Percentiles rank a stretch among this genome's conserved stretches.
These are phyloP conservation scores for Porodaedalea pini DNA, from an alignment of 1,284 basidiomycete species.

Conservation along the genomic window DNA sequence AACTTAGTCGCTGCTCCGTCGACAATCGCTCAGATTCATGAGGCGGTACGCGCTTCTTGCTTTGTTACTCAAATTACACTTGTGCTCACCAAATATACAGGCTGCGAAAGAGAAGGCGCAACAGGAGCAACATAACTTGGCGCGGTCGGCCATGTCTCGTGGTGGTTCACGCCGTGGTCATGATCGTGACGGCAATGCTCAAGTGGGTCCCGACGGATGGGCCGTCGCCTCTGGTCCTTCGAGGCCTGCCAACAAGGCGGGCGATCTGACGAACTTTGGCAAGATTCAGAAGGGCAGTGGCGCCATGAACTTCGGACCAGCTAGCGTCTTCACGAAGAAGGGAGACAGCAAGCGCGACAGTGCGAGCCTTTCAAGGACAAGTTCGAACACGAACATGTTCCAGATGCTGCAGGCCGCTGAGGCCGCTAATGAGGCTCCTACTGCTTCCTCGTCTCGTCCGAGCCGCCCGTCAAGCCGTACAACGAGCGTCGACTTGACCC, in stretches of 20 bases:
- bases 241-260: constrained; percentile 71
- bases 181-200: constrained; percentile 55
- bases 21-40: constrained; percentile 88
- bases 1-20: constrained; percentile 77
- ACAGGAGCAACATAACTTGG: constrained; percentile 58
- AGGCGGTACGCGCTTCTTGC: constrained; percentile 55
- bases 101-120: constrained; percentile 68
- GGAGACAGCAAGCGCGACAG: constrained; percentile 61
- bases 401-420: constrained; percentile 65
- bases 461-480: constrained; percentile 36
- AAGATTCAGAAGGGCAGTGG: constrained; percentile 64
- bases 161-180: constrained; percentile 88
- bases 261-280: constrained; percentile 85
- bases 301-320: constrained; percentile 69
- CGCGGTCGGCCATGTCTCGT: constrained; percentile 56
- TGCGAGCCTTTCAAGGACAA: constrained; percentile 71
- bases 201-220: constrained; percentile 80
- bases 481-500: constrained; percentile 45
- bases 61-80: constrained; percentile 15
- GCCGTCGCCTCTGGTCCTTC: constrained; percentile 63
- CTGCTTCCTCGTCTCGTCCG: constrained; percentile 33
- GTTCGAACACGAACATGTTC: constrained; percentile 86
- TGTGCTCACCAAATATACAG: constrained; percentile 32
- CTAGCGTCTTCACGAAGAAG: constrained; percentile 73
- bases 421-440: constrained; percentile 44